Evolutionary conservation across 352 stramenopile genomes (phyloP).

Genomic region (Pythium dissotocum): DNA sequence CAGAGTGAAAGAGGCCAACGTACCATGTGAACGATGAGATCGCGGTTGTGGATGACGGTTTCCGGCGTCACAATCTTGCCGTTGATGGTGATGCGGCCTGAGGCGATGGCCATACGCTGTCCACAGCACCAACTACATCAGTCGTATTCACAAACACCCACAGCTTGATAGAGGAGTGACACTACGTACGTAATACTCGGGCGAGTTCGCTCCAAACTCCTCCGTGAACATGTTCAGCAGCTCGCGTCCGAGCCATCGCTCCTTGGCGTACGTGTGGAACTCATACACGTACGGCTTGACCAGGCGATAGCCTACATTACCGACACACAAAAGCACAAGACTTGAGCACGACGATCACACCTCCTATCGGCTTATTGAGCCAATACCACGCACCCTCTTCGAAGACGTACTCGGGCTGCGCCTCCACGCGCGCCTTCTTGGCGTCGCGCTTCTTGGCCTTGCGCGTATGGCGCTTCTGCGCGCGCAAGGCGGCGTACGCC

Average conservation of each 20-base stretch:
- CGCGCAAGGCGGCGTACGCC: constrained; percentile 23
- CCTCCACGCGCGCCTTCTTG: constrained; percentile 14
- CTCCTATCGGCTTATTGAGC: neutral
- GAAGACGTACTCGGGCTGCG: constrained; percentile 59
- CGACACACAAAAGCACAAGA: neutral
- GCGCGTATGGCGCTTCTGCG: constrained; percentile 57
- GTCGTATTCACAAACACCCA: neutral
- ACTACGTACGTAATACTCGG: constrained; percentile 71
- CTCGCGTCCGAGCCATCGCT: constrained; percentile 91
- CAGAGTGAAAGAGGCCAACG: neutral
- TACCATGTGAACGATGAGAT: constrained; percentile 93
- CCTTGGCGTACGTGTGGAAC: constrained; percentile 95
- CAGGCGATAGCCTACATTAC: constrained; percentile 64
- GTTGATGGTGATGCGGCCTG: constrained; percentile 94
- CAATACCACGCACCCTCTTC: constrained; percentile 39
- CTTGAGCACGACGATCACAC: neutral
- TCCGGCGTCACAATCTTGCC: constrained; percentile 67
- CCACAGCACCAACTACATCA: neutral
- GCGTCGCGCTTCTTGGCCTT: constrained; percentile 54
- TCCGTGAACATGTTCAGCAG: constrained; percentile 91
- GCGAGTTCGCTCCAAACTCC: constrained; percentile 84
- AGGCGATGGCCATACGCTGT: constrained; percentile 91
- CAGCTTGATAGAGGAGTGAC: neutral
- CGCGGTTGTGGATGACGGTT: constrained; percentile 90
- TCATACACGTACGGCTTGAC: constrained; percentile 95